These are phyloP conservation scores for Arachis monticola DNA, from an alignment of 331 rosid genomes.

Conservation along the genomic window DNA sequence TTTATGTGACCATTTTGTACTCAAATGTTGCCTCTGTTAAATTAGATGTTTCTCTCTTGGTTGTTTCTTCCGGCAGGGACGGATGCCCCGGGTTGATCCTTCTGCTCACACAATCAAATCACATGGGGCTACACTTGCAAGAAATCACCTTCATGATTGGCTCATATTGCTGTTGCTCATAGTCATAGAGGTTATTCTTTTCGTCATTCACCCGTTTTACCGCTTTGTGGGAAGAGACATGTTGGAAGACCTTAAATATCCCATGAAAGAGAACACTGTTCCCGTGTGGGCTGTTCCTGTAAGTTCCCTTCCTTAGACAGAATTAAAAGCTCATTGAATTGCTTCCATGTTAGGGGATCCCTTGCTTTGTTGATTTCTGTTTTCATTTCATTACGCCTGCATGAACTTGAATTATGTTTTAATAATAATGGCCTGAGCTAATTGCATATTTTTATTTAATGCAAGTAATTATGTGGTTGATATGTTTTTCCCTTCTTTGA, in stretches of 20 bases:
- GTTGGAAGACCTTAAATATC: slow-evolving; percentile 84
- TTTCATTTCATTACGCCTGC: slow-evolving; percentile 18
- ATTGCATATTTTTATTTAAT: neutral
- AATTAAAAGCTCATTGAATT: slow-evolving; percentile 1
- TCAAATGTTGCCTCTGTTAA: neutral
- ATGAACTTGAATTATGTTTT: neutral
- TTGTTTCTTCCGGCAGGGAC: slow-evolving; percentile 35
- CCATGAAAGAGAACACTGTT: slow-evolving; percentile 71
- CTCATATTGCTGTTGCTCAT: slow-evolving; percentile 65
- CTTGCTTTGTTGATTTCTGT: neutral
- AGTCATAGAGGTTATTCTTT: slow-evolving; percentile 52
- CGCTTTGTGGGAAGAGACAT: slow-evolving; percentile 87
- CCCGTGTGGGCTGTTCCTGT: slow-evolving; percentile 92
- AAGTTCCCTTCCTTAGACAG: slow-evolving; percentile 31
- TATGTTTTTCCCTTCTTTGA: slow-evolving; percentile 15
- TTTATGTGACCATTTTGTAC: slow-evolving; percentile 17
- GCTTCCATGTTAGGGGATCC: slow-evolving; percentile 29
- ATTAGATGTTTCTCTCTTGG: neutral
- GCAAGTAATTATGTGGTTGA: slow-evolving; percentile 12
- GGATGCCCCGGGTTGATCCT: slow-evolving; percentile 47
- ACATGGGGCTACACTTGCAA: slow-evolving; percentile 76
- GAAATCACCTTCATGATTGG: slow-evolving; percentile 74
- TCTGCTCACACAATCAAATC: slow-evolving; percentile 67
- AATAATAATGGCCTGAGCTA: neutral
- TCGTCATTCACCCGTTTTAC: slow-evolving; percentile 61